Percentiles rank a stretch among this genome's conserved stretches.
phyloP scores from a whole-genome alignment of 345 rosid genomes.

The Heritiera littoralis region DNA sequence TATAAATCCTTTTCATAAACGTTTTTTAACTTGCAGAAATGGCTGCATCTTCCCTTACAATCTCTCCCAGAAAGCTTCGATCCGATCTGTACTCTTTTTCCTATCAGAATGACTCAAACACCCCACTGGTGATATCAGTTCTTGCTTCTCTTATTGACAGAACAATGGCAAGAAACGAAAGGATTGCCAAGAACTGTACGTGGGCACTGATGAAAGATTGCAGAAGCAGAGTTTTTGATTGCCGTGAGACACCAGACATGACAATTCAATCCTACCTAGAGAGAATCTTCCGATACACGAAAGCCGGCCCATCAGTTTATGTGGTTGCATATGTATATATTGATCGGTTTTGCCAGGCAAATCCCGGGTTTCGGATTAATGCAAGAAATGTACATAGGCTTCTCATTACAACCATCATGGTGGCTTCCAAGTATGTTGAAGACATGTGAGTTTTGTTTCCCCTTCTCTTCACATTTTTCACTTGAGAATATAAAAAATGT shows the following conservation, averaged over 20 bases:
- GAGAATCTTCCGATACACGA: constrained; percentile 81
- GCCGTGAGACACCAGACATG: constrained; percentile 80
- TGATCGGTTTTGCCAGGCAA: constrained; percentile 78
- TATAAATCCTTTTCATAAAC: neutral
- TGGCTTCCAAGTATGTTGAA: constrained; percentile 88
- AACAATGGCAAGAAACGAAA: constrained; percentile 63
- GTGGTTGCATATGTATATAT: constrained; percentile 89
- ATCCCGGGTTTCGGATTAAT: constrained; percentile 66
- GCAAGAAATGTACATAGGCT: constrained; percentile 75
- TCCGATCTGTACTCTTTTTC: constrained; percentile 76
- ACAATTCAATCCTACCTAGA: constrained; percentile 75
- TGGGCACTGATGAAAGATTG: constrained; percentile 39
- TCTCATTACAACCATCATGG: constrained; percentile 82
- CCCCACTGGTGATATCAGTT: constrained; percentile 80
- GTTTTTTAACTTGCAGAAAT: neutral
- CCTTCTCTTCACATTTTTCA: no score
- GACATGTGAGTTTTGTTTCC: constrained; percentile 65
- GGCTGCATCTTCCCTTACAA: constrained; percentile 39
- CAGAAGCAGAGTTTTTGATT: constrained; percentile 60
- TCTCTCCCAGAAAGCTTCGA: constrained; percentile 84
- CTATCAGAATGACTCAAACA: constrained; percentile 53
- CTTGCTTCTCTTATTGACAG: constrained; percentile 74
- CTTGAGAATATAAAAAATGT: no score
- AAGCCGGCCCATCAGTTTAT: constrained; percentile 80
- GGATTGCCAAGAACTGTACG: constrained; percentile 48